Base-by-base conservation (phyloP, 805 yeast genomes). In the Metschnikowia proteae region DNA sequence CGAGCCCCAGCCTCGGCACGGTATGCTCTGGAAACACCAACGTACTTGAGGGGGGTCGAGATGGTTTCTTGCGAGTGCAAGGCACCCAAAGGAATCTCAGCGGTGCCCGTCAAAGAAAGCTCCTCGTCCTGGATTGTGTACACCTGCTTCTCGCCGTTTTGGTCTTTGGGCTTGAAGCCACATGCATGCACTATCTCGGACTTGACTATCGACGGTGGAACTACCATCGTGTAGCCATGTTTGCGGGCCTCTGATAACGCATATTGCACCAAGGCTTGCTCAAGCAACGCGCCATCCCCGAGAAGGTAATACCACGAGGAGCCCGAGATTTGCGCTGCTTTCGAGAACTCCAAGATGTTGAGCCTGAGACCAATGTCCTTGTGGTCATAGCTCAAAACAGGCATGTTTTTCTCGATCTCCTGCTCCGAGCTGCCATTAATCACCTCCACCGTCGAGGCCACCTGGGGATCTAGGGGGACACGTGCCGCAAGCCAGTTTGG, bases 1-100 rank as follows among this genome's bases (percentile, higher is more conserved):
- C 96, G 79, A 1, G 98, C 94, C 2, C 98, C 99, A 0, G 99
- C 99, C 63, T 94, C 99, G 0, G 97, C 96, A 53, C 99, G 75
- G 62, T 83, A 94, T 53, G 96, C 81, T 54, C 97, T 75, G 46
- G 95, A 85, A 1, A 89, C 75, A 0, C 97, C 99, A 9, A 82
- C 94, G 28, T 80, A 71, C 58, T 79, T 82, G 10, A 71, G 54
- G 0, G 95, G 90, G 5, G 65, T 28, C 3, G 48, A 60, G 36
- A 84, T 68, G 0, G 70, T 66, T 25, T 73, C 70, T 48, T 84
- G 78, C 4, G 84, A 78, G 46, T 80, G 82, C 52, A 84, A 67
- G 0, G 90, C 97, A 0, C 97, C 99, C 27, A 94, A 65, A 0
- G 99, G 88, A 31, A 94, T 92, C 63, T 94, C 99, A 0, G 98